Percentiles rank a stretch among this genome's conserved stretches.
These are phyloP conservation scores for Meyerozyma guilliermondii DNA, from an alignment of 1,139 yeast genomes.

Conservation along the genomic window DNA sequence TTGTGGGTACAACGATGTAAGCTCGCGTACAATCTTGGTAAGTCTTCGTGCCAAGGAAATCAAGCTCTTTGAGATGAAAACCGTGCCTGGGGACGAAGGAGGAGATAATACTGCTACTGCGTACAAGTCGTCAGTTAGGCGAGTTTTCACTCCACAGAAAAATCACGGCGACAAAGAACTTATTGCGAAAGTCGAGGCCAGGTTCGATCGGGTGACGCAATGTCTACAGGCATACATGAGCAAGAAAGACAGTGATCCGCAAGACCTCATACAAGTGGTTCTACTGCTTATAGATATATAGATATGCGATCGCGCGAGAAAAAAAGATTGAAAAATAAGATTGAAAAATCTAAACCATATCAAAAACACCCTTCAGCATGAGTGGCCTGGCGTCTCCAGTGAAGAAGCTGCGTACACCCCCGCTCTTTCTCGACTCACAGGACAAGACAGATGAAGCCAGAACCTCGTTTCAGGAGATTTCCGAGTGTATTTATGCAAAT, in stretches of 20 bases:
- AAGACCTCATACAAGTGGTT: not conserved
- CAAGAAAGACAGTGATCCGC: not conserved
- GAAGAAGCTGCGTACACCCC: slow-evolving; percentile 10
- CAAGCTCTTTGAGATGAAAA: slow-evolving; percentile 43
- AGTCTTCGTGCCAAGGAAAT: slow-evolving; percentile 56
- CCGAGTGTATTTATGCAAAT: slow-evolving; percentile 55
- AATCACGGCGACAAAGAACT: not conserved
- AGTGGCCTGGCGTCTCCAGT: slow-evolving; percentile 1
- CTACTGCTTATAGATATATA: not conserved
- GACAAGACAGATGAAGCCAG: slow-evolving; percentile 73
- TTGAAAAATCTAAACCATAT: slow-evolving; percentile 1
- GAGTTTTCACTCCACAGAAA: not conserved
- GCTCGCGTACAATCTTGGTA: slow-evolving; percentile 36
- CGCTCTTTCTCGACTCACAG: slow-evolving; percentile 42
- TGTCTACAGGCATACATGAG: not conserved
- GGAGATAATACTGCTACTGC: not conserved
- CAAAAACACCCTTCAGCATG: not conserved
- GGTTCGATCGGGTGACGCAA: not conserved
- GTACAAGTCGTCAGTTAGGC: not conserved
- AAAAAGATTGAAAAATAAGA: not conserved
- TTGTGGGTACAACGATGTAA: slow-evolving; percentile 26
- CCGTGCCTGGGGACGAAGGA: slow-evolving; percentile 1
- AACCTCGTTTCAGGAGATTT: slow-evolving; percentile 48
- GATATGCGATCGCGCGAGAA: not conserved
- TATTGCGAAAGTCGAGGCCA: not conserved